Evolutionary conservation across 768 basidiomycete species (phyloP).

Genomic region (Amanita pseudoporphyria): DNA sequence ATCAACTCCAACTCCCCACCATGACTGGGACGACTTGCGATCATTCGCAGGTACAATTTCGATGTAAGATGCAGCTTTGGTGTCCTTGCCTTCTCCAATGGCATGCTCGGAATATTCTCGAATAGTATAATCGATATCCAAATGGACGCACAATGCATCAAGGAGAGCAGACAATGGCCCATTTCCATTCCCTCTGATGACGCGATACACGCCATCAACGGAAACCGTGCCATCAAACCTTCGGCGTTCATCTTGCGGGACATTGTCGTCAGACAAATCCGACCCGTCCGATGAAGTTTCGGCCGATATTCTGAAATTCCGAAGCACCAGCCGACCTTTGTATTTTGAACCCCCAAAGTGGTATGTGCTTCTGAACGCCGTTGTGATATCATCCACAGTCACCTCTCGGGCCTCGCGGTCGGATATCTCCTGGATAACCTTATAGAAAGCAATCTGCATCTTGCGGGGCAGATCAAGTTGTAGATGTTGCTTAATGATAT

Average conservation of each 20-base stretch:
- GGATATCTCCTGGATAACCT: slow-evolving; percentile 82
- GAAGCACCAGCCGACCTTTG: slow-evolving; percentile 72
- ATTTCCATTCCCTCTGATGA: slow-evolving; percentile 89
- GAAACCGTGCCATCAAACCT: slow-evolving; percentile 81
- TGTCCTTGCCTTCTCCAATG: slow-evolving; percentile 78
- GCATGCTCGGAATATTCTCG: slow-evolving; percentile 93
- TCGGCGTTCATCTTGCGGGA: slow-evolving; percentile 51
- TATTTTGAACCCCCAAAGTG: slow-evolving; percentile 76
- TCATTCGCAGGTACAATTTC: slow-evolving; percentile 72
- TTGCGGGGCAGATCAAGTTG: slow-evolving; percentile 92
- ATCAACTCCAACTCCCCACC: slow-evolving; percentile 95
- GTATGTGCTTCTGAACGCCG: slow-evolving; percentile 77
- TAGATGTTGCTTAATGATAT: slow-evolving; percentile 89
- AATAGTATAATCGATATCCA: slow-evolving; percentile 75
- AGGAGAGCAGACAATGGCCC: slow-evolving; percentile 92
- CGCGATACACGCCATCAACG: slow-evolving; percentile 77
- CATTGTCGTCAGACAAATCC: slow-evolving; percentile 37
- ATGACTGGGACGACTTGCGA: slow-evolving; percentile 64
- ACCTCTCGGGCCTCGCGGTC: slow-evolving; percentile 95
- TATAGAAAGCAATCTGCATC: slow-evolving; percentile 94
- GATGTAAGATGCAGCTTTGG: slow-evolving; percentile 91
- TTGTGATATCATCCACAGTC: slow-evolving; percentile 91
- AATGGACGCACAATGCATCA: slow-evolving; percentile 74
- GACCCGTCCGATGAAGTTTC: slow-evolving; percentile 41
- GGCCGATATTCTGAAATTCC: slow-evolving; percentile 71